phyloP scores from a whole-genome alignment of 2,329 filamentous ascomycete genomes.

The Sclerotiophoma versabilis region DNA sequence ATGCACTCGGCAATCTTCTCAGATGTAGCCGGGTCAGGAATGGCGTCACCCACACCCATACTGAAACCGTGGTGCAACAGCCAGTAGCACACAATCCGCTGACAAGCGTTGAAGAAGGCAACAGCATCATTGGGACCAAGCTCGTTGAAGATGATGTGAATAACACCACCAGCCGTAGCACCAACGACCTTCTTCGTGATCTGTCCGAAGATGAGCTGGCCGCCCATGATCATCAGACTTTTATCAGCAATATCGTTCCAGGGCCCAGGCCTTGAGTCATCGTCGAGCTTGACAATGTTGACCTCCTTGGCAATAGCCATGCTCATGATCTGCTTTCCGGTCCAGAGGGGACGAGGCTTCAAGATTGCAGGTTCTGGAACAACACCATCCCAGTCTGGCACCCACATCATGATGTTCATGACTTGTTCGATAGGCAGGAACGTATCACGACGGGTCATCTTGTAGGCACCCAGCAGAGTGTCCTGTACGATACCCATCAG shows the following conservation, averaged over 20 bases:
- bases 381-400: slow-evolving; percentile 95
- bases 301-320: slow-evolving; percentile 88
- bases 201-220: slow-evolving; percentile 88
- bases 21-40: slow-evolving; percentile 87
- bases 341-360: slow-evolving; percentile 93
- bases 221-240: slow-evolving; percentile 82
- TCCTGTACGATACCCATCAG: slow-evolving; percentile 99
- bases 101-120: slow-evolving; percentile 93
- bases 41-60: slow-evolving; percentile 97
- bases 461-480: slow-evolving; percentile 94
- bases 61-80: slow-evolving; percentile 94
- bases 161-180: slow-evolving; percentile 86
- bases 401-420: slow-evolving; percentile 98
- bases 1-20: slow-evolving; percentile 84
- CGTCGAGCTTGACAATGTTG: slow-evolving; percentile 68
- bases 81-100: slow-evolving; percentile 97
- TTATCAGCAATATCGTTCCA: slow-evolving; percentile 76
- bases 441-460: slow-evolving; percentile 90
- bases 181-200: slow-evolving; percentile 94
- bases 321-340: slow-evolving; percentile 96
- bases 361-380: slow-evolving; percentile 93
- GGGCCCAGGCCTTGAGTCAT: slow-evolving; percentile 60
- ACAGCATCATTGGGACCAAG: slow-evolving; percentile 85
- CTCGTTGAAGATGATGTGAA: slow-evolving; percentile 97
- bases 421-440: slow-evolving; percentile 90